These are phyloP conservation scores for Boletus reticuloceps DNA, from an alignment of 768 basidiomycete species.

Conservation along the genomic window DNA sequence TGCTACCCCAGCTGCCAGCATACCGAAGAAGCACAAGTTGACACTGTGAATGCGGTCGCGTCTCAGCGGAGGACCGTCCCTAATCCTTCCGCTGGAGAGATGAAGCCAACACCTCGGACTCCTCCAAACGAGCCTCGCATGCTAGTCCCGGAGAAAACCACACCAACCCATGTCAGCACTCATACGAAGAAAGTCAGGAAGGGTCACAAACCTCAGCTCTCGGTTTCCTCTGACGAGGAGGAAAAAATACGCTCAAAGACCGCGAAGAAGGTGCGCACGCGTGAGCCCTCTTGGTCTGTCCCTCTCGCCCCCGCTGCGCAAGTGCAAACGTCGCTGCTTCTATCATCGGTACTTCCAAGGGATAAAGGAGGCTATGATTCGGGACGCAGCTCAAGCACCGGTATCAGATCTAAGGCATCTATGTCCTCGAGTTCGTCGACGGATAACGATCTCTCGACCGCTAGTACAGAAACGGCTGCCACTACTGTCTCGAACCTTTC, in stretches of 20 bases:
- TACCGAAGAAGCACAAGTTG: conserved; percentile 15
- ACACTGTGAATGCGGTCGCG: background rate
- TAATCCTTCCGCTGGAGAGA: conserved; percentile 1
- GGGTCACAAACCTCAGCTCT: conserved; percentile 40
- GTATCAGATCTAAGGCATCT: conserved; percentile 23
- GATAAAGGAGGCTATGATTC: conserved; percentile 12
- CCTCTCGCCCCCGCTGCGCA: conserved; percentile 23
- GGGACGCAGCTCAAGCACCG: conserved; percentile 17
- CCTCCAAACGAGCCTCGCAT: conserved; percentile 19
- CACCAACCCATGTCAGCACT: conserved; percentile 10
- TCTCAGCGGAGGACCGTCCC: conserved; percentile 5
- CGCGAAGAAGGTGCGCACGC: conserved; percentile 59
- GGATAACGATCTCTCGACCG: conserved; percentile 33
- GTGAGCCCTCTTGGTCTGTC: conserved; percentile 33
- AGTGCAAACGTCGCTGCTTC: conserved; percentile 20
- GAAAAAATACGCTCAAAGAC: conserved; percentile 59
- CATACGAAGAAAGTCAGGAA: conserved; percentile 28
- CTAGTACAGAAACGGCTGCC: conserved; percentile 30
- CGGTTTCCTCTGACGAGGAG: conserved; percentile 73
- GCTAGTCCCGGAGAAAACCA: conserved; percentile 16
- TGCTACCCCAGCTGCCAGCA: conserved; percentile 9
- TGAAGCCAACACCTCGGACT: conserved; percentile 19
- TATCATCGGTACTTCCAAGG: conserved; percentile 18
- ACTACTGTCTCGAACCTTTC: conserved; percentile 24
- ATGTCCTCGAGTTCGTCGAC: conserved; percentile 30